Evolutionary conservation across 345 rosid species (phyloP).

Genomic region (Combretum micranthum): DNA sequence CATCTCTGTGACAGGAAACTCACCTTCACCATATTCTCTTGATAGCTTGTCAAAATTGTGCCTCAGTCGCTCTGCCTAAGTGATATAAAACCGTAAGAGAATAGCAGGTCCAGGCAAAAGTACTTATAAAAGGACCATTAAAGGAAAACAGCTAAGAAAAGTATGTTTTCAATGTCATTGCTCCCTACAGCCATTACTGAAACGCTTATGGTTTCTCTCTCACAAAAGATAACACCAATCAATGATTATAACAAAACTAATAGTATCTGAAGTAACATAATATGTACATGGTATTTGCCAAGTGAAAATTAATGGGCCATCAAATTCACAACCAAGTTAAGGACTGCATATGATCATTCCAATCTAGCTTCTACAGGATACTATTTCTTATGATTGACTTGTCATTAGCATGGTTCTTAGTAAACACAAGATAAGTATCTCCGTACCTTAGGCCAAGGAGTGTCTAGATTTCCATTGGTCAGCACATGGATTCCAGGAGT

Average conservation of each 20-base stretch:
- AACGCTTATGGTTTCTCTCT: too few relatives aligned
- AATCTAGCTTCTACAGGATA: background rate
- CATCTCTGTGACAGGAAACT: slow-evolving; percentile 45
- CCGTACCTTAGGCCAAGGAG: slow-evolving; percentile 81
- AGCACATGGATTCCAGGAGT: slow-evolving; percentile 73
- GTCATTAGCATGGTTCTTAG: background rate
- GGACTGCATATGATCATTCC: too few relatives aligned
- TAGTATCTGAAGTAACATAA: too few relatives aligned
- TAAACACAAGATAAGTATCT: background rate
- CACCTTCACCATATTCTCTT: slow-evolving; percentile 22
- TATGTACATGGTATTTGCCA: too few relatives aligned
- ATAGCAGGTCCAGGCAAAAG: too few relatives aligned
- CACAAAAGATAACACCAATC: too few relatives aligned
- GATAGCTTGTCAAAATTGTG: slow-evolving; percentile 32
- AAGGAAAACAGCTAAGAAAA: background rate
- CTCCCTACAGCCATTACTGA: too few relatives aligned
- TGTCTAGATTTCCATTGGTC: slow-evolving; percentile 65
- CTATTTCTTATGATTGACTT: background rate
- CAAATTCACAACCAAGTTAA: too few relatives aligned
- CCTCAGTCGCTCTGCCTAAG: slow-evolving; percentile 49
- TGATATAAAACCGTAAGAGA: background rate
- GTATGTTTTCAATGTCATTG: too few relatives aligned
- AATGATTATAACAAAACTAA: too few relatives aligned
- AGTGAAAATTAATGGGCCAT: too few relatives aligned
- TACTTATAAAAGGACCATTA: background rate